Evolutionary conservation across 257 asterid genomes (phyloP).

Genomic region (Linaria vulgaris): DNA sequence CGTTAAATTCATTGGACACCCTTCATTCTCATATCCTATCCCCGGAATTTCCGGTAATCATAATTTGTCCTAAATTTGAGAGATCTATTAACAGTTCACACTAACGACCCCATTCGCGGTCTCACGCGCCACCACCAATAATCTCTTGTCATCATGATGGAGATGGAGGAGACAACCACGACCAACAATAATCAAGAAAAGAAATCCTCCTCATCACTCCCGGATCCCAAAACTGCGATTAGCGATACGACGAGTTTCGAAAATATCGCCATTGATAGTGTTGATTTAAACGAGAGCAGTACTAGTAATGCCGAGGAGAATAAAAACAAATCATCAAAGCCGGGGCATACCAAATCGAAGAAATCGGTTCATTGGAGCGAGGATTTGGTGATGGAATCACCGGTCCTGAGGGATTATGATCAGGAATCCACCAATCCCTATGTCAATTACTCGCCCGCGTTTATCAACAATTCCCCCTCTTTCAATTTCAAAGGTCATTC

Average conservation of each 20-base stretch:
- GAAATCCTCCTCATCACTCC: too few relatives aligned
- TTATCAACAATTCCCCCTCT: slow-evolving; percentile 45
- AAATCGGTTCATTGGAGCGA: slow-evolving; percentile 82
- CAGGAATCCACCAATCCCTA: slow-evolving; percentile 62
- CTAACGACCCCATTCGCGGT: slow-evolving; percentile 33
- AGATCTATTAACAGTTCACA: too few relatives aligned
- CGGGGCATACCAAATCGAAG: slow-evolving; percentile 40
- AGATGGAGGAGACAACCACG: too few relatives aligned
- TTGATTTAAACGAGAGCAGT: slow-evolving; percentile 33
- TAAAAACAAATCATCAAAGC: slow-evolving; percentile 15
- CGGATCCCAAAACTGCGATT: too few relatives aligned
- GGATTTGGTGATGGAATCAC: slow-evolving; percentile 66
- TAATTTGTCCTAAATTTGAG: too few relatives aligned
- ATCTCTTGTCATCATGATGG: slow-evolving; percentile 33
- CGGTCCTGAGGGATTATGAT: slow-evolving; percentile 46
- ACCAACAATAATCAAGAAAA: slow-evolving; percentile 34
- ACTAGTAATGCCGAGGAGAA: background rate
- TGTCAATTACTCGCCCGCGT: slow-evolving; percentile 55
- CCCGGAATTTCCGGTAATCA: slow-evolving; percentile 40
- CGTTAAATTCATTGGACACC: slow-evolving; percentile 38
- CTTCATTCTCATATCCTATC: too few relatives aligned
- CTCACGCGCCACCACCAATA: slow-evolving; percentile 39
- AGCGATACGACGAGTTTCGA: too few relatives aligned
- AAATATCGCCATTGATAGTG: slow-evolving; percentile 1
- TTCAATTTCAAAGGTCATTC: slow-evolving; percentile 66